Evolutionary conservation across 116 monocot genomes (phyloP).

Genomic region (Papilionanthe hybrid): DNA sequence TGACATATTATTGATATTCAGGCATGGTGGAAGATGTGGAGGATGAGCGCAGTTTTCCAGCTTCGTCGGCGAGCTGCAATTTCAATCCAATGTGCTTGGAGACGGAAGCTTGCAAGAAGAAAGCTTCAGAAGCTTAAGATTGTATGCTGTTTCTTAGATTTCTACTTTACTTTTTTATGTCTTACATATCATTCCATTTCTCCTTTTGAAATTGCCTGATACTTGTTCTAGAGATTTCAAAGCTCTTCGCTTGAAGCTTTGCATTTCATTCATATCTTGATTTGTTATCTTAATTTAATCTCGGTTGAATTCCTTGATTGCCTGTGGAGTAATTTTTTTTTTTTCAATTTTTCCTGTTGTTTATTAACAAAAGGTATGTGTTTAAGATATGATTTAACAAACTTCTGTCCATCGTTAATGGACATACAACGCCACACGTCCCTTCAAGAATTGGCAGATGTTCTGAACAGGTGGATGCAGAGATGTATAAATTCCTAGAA

Average conservation of each 20-base stretch:
- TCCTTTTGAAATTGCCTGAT: background rate
- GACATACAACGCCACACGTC: background rate
- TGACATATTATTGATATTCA: conserved; percentile 10
- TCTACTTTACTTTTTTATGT: background rate
- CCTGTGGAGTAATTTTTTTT: background rate
- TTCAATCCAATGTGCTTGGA: conserved; percentile 80
- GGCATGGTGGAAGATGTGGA: conserved; percentile 72
- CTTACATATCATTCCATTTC: background rate
- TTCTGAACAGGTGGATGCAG: too few relatives aligned
- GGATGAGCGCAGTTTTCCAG: conserved; percentile 25
- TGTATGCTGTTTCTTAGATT: conserved; percentile 25
- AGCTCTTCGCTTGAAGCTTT: background rate
- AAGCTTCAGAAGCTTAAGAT: conserved; percentile 66
- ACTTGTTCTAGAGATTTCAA: background rate
- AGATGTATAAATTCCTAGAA: too few relatives aligned
- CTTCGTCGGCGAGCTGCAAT: conserved; percentile 39
- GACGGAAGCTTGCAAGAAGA: conserved; percentile 65
- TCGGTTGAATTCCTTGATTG: background rate
- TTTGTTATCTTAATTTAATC: background rate
- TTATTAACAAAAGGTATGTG: background rate
- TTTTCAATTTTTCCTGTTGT: background rate
- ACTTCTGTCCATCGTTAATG: background rate
- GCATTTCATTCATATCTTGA: background rate
- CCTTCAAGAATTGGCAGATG: background rate
- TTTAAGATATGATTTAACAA: background rate